Percentiles rank a stretch among this genome's conserved stretches.
phyloP scores from a whole-genome alignment of 495 filamentous ascomycete genomes.

The Hyphodiscus hymeniophilus region DNA sequence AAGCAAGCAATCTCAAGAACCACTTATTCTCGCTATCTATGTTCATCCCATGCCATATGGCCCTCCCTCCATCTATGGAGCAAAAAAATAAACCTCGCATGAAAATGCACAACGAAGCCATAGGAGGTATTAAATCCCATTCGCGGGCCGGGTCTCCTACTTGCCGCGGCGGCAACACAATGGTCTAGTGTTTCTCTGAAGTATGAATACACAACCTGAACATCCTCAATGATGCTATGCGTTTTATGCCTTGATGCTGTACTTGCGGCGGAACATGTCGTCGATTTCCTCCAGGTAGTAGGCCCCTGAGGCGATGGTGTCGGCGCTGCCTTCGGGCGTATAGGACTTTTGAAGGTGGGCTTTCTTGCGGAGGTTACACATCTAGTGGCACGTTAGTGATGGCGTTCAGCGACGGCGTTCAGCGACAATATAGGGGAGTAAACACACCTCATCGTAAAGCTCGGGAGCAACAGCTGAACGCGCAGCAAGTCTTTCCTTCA shows the following conservation, averaged over 20 bases:
- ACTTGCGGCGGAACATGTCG: constrained; percentile 89
- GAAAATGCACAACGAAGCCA: neutral
- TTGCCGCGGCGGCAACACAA: neutral
- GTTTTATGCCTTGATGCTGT: constrained; percentile 79
- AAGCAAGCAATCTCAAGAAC: no score
- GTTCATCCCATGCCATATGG: no score
- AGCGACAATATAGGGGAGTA: no score
- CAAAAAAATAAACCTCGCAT: neutral
- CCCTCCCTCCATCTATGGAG: no score
- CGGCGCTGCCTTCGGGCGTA: constrained; percentile 65
- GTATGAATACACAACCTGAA: neutral
- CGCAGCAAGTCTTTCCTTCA: constrained; percentile 65
- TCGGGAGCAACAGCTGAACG: constrained; percentile 68
- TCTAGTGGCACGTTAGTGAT: constrained; percentile 40
- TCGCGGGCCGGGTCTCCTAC: neutral
- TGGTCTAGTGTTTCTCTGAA: constrained; percentile 7
- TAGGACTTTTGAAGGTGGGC: constrained; percentile 92
- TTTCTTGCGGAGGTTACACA: constrained; percentile 89
- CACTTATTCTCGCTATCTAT: no score
- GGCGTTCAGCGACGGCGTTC: no score
- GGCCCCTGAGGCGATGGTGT: constrained; percentile 66
- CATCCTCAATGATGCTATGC: neutral
- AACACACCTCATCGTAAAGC: constrained; percentile 62
- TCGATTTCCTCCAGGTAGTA: constrained; percentile 91
- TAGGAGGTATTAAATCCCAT: constrained; percentile 10